A percentile compares a stretch with the other conserved stretches of the same genome.
Evolutionary conservation across 129 eudicot genomes (phyloP).

Genomic region (Sambucus nigra): DNA sequence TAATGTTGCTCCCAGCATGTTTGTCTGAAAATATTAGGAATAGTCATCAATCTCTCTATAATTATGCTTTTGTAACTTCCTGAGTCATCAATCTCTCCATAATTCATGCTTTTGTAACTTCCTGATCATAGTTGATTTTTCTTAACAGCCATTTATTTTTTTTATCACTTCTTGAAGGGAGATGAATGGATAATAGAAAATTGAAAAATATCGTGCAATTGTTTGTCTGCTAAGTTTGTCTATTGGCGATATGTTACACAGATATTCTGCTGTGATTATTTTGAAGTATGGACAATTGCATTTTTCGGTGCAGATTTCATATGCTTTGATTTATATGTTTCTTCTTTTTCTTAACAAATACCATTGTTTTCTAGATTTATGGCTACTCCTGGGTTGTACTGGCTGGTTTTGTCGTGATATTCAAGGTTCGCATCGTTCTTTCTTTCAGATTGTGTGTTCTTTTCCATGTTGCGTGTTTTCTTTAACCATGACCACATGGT

Average conservation of each 20-base stretch:
- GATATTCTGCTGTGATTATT: not conserved
- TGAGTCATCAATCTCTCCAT: too few species aligned
- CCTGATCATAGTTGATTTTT: too few species aligned
- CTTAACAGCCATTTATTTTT: too few species aligned
- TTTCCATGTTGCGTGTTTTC: not conserved
- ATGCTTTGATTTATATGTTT: not conserved
- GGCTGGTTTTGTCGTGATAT: constrained; percentile 62
- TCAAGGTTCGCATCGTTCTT: constrained; percentile 47
- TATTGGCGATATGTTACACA: not conserved
- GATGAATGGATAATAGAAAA: too few species aligned
- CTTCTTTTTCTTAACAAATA: constrained; percentile 13
- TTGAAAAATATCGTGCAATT: too few species aligned
- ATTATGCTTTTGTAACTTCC: too few species aligned
- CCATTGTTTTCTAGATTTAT: constrained; percentile 44
- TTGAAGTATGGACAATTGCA: not conserved
- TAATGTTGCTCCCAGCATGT: too few species aligned
- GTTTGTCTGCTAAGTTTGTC: too few species aligned
- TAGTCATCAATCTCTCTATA: too few species aligned
- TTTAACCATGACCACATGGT: not conserved
- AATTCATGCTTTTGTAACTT: too few species aligned
- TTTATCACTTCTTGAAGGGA: too few species aligned
- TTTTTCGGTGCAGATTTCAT: not conserved
- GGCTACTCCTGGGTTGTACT: constrained; percentile 92
- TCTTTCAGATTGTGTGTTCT: not conserved
- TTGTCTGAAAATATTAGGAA: too few species aligned